These are phyloP conservation scores for Pseudogymnoascus sp. DNA, from an alignment of 2,329 filamentous ascomycete species.

Conservation along the genomic window DNA sequence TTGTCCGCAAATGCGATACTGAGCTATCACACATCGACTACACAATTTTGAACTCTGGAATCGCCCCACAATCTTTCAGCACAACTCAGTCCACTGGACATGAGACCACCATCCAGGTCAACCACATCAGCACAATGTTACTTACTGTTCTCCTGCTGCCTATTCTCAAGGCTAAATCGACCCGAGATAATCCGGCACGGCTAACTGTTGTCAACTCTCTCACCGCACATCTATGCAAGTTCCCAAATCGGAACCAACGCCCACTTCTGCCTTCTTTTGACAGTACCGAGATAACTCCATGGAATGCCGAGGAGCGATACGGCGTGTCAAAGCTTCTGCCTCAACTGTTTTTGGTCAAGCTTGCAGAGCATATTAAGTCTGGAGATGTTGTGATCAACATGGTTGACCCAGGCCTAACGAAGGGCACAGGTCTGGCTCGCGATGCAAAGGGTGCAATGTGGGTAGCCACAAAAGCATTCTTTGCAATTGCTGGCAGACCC, in stretches of 20 bases:
- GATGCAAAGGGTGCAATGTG: slow-evolving; percentile 22
- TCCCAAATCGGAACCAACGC: slow-evolving; percentile 21
- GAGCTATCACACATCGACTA: slow-evolving; percentile 35
- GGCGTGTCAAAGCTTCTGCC: slow-evolving; percentile 25
- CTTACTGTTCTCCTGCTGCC: slow-evolving; percentile 22
- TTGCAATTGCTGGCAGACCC: slow-evolving; percentile 26
- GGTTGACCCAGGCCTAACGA: slow-evolving; percentile 28
- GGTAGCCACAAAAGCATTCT: slow-evolving; percentile 18
- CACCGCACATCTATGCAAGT: slow-evolving; percentile 17
- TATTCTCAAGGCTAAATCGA: slow-evolving; percentile 22
- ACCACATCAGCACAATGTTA: slow-evolving; percentile 24
- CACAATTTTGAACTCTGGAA: slow-evolving; percentile 39
- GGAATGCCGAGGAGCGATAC: slow-evolving; percentile 20
- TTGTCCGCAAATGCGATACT: slow-evolving; percentile 30
- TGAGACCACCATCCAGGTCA: slow-evolving; percentile 34
- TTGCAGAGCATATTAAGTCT: slow-evolving; percentile 31
- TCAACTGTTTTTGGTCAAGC: slow-evolving; percentile 31
- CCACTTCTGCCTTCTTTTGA: slow-evolving; percentile 28
- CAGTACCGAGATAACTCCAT: slow-evolving; percentile 19
- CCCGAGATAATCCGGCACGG: slow-evolving; percentile 6
- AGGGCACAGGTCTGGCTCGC: slow-evolving; percentile 36
- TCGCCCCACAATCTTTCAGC: slow-evolving; percentile 17
- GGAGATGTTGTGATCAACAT: slow-evolving; percentile 30
- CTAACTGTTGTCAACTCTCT: slow-evolving; percentile 16
- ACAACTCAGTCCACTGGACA: slow-evolving; percentile 28